These are phyloP conservation scores for Spergularia azorica DNA, from an alignment of 179 eudicot genomes.

Conservation along the genomic window DNA sequence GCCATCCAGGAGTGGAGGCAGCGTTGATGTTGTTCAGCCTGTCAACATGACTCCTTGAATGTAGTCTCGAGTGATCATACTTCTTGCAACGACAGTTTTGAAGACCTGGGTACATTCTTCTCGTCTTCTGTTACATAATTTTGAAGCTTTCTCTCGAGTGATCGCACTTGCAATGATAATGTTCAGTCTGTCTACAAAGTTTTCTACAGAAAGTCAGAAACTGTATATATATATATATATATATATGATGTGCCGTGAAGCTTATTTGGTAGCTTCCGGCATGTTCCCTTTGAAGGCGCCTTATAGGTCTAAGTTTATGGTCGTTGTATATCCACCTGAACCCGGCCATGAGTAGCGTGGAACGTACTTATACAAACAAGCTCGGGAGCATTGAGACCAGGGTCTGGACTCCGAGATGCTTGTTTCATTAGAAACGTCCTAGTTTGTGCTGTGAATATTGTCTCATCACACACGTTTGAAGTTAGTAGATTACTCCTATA, in stretches of 20 bases:
- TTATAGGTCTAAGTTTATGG: not conserved
- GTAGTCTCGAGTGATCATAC: no score
- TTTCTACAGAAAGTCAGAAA: not conserved
- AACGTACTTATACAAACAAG: no score
- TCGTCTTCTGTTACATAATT: not conserved
- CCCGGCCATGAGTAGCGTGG: not conserved
- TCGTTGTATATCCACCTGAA: not conserved
- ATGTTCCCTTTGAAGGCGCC: not conserved
- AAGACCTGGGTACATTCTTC: not conserved
- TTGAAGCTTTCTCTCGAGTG: not conserved
- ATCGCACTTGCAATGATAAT: not conserved
- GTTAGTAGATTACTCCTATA: no score
- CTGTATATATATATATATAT: not conserved
- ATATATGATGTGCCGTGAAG: not conserved
- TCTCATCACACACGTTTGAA: no score
- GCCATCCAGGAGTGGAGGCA: slow-evolving; percentile 87
- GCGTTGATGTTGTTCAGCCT: no score
- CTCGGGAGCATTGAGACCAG: no score
- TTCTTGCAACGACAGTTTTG: slow-evolving; percentile 23
- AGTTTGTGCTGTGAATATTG: no score
- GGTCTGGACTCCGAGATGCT: no score
- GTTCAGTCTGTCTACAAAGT: not conserved
- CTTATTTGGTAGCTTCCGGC: not conserved
- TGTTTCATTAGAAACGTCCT: no score
- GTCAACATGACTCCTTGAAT: no score